These are phyloP conservation scores for Citrus maxima DNA, from an alignment of 345 rosid genomes.

Conservation along the genomic window DNA sequence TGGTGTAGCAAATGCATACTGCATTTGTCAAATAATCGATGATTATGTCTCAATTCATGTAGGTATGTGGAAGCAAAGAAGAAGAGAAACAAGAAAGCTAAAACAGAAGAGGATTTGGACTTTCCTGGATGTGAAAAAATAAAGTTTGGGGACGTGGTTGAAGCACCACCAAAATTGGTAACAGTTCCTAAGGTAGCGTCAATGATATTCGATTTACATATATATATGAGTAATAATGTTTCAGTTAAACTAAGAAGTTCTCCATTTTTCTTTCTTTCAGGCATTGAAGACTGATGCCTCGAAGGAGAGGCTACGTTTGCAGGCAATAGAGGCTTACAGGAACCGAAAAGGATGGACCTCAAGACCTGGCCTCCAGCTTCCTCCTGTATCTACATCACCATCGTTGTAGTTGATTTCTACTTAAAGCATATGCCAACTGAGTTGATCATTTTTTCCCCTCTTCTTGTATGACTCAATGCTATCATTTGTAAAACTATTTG, in stretches of 20 bases:
- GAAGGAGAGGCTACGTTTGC: constrained; percentile 65
- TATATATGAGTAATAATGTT: not conserved
- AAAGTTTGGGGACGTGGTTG: constrained; percentile 80
- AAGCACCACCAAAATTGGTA: constrained; percentile 77
- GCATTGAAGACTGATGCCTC: constrained; percentile 56
- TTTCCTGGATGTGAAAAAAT: constrained; percentile 70
- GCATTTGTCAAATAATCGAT: not conserved
- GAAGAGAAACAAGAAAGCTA: constrained; percentile 50
- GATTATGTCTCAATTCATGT: not conserved
- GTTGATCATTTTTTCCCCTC: not conserved
- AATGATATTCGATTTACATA: not conserved
- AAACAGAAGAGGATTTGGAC: constrained; percentile 41
- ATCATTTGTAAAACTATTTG: not conserved
- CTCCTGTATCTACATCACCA: constrained; percentile 22
- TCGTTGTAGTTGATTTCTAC: constrained; percentile 7
- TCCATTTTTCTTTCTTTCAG: constrained; percentile 29
- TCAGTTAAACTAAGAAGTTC: not conserved
- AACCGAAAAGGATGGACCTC: constrained; percentile 65
- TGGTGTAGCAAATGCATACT: not conserved
- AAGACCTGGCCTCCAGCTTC: constrained; percentile 65
- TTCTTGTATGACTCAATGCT: not conserved
- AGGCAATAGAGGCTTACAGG: constrained; percentile 78
- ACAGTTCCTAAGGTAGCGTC: constrained; percentile 57
- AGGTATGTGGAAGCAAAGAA: constrained; percentile 80
- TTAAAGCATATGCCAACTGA: not conserved